phyloP scores from a whole-genome alignment of 2,329 filamentous ascomycete genomes.

The Fusarium citri region DNA sequence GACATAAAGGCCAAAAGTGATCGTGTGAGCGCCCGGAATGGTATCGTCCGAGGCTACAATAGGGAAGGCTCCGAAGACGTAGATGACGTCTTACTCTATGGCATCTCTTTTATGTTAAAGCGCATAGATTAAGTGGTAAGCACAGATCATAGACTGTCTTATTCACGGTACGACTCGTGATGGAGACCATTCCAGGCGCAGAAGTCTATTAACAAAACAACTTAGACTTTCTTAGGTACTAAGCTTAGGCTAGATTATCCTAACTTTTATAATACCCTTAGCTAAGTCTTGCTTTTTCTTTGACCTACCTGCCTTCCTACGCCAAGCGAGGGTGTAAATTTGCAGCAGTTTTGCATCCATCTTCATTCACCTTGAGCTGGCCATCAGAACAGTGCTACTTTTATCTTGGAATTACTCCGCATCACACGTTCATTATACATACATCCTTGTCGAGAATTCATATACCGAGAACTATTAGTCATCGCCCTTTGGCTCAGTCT shows the following conservation, averaged over 20 bases:
- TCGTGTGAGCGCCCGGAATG: background rate
- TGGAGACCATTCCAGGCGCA: too few relatives aligned
- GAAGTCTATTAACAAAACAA: too few relatives aligned
- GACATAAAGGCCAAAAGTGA: background rate
- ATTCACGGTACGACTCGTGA: background rate
- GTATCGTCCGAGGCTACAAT: background rate
- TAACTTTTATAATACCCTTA: too few relatives aligned
- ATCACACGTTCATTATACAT: background rate
- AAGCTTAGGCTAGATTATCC: too few relatives aligned
- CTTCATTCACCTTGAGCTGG: background rate
- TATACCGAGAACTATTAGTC: background rate
- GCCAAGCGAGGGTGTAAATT: background rate
- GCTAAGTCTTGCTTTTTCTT: too few relatives aligned
- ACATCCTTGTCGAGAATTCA: background rate
- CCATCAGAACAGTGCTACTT: background rate
- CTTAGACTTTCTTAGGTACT: too few relatives aligned
- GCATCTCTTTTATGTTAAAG: too few relatives aligned
- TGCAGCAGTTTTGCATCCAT: background rate
- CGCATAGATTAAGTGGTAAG: rapidly evolving
- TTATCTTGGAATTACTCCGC: background rate
- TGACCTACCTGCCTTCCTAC: too few relatives aligned
- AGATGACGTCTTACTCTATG: background rate
- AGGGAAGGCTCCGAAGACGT: background rate
- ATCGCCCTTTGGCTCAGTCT: background rate
- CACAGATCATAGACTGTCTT: background rate